Evolutionary conservation across 2,329 filamentous ascomycete genomes (phyloP), one percentile per base, ranked within the genome.

Genomic region (Didymella pomorum): DNA sequence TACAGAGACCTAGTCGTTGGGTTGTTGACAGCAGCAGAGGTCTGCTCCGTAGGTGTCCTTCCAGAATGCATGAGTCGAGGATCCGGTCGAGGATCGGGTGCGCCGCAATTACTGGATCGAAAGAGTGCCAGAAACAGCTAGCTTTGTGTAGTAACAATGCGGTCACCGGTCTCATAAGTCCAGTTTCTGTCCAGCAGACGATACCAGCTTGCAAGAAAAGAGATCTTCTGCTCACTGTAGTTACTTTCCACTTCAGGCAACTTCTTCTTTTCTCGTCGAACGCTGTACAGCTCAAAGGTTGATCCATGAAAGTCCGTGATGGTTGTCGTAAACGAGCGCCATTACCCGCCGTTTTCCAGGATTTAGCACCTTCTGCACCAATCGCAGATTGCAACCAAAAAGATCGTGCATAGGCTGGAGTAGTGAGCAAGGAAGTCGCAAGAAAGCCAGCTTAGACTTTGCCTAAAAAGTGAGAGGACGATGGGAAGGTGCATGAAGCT

Each of bases 231-330:
- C 12, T 7, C 44, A 33, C 9, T 4, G 20, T 21, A 39, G 10
- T 52, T 57, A 31, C 54, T 52, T 57, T 25, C 54, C 43, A n/a
- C 21, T 43, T 51, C 39, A 39, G 48, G 46, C 20, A 57, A 52
- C 25, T 42, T 21, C 2, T 25, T 8, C n/a, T 12, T 37, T n/a
- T 48, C 41, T 52, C 54, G 57, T 66, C 49, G 64, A 66, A 57
- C 42, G 48, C 64, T 63, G 64, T 64, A 46, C 44, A 60, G 52
- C 56, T 57, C 61, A 52, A 66, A 59, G 64, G 64, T 62, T 66
- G 55, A 66, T 66, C 64, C 64, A 66, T 66, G 64, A 54, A 64
- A 48, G 49, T 26, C 37, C 35, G 45, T 55, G 56, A 51, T 52
- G 48, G 55, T 49, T 59, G 54, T 51, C 51, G 28, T 57, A 59